Evolutionary conservation across 2,329 filamentous ascomycete species (phyloP), one percentile per base, ranked within the genome.

Genomic region (Amesomyces nigricolor): DNA sequence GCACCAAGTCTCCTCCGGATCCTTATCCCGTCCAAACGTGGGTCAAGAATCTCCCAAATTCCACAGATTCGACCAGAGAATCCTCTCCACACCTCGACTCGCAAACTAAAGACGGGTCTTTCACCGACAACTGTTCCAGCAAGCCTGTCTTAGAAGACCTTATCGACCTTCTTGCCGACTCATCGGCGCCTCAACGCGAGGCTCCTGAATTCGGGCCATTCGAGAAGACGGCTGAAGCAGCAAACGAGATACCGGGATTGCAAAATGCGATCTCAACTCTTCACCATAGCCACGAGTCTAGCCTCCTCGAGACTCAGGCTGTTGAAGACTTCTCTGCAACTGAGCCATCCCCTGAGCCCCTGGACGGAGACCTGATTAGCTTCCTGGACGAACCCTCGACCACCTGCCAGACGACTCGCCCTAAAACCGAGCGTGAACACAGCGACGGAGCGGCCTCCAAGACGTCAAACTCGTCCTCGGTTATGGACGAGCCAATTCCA

Each of bases 11-110:
- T 9, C 13, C 17, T 3, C 35, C 45, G 5, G 11, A n/a, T 11
- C 38, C 13, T 2, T 8, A 5, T 26, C 51, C 38, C 5, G 55
- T 58, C 6, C 19, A 40, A 45, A 38, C 17, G 17, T 60, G 58
- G 58, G 50, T 58, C n/a, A 11, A 48, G 22, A 8, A 4, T 2
- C 26, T 56, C 6, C 35, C 19, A 5, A 5, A 19, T 43, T 11
- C 19, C 14, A 17, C 19, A 4, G 47, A 19, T 2, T n/a, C 35
- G 8, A 32, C 14, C 9, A 9, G 22, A 3, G 32, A 29, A 7
- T 35, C 32, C 11, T 9, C 32, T 2, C 11, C 32, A 35, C 32
- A 35, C 11, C 32, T 13, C 32, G 32, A 35, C 32, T 13, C 32
- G 8, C 32, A 10, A 9, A 13, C 11, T 13, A 35, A 9, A 2